A percentile compares a stretch with the other conserved stretches of the same genome.
These are phyloP conservation scores for Eruca vesicaria DNA, from an alignment of 441 rosid species.

Conservation along the genomic window DNA sequence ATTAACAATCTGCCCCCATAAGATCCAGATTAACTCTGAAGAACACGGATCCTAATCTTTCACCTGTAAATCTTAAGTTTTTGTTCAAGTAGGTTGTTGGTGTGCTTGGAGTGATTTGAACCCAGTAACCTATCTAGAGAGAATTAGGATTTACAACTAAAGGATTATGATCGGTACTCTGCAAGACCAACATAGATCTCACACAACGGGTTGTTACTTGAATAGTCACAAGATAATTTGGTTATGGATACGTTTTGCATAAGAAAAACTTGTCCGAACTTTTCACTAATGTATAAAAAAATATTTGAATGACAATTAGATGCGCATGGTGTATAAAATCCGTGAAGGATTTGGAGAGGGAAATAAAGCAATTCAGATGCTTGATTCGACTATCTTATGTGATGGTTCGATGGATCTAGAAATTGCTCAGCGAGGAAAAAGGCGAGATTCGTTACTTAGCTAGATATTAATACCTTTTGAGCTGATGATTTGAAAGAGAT, in stretches of 20 bases:
- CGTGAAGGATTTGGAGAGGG: slow-evolving; percentile 25
- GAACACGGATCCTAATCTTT: too few species aligned
- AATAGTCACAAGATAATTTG: too few species aligned
- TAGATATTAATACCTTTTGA: slow-evolving; percentile 24
- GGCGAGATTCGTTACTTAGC: slow-evolving; percentile 35
- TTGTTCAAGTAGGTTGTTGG: too few species aligned
- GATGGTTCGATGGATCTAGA: slow-evolving; percentile 33
- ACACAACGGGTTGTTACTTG: too few species aligned
- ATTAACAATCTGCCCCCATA: too few species aligned
- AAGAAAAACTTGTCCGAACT: background rate
- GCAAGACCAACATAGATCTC: too few species aligned
- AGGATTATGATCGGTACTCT: too few species aligned
- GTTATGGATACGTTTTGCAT: background rate
- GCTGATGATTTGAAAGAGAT: slow-evolving; percentile 26
- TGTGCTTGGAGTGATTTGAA: too few species aligned
- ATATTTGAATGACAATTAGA: background rate
- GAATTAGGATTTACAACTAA: too few species aligned
- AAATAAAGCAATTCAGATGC: slow-evolving; percentile 31
- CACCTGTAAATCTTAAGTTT: too few species aligned
- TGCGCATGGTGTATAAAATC: slow-evolving; percentile 19
- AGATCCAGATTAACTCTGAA: too few species aligned
- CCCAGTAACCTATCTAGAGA: too few species aligned
- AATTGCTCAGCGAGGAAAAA: slow-evolving; percentile 17
- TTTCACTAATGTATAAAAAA: background rate
- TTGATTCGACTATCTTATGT: slow-evolving; percentile 30